phyloP scores from a whole-genome alignment of 257 asterid species.

The Salvia hispanica region DNA sequence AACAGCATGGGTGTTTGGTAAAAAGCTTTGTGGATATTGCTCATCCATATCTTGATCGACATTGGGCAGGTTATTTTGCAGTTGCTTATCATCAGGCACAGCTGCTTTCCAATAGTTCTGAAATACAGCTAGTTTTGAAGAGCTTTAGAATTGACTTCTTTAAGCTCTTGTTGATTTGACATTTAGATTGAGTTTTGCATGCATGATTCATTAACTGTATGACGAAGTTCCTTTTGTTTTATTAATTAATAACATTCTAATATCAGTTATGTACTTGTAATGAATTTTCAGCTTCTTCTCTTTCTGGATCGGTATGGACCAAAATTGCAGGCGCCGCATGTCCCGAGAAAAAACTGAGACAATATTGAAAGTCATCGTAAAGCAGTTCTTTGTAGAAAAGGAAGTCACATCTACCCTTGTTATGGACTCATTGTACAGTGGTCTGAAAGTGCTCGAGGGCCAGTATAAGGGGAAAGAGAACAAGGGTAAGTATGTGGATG shows the following conservation, averaged over 20 bases:
- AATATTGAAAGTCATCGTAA: slow-evolving; percentile 74
- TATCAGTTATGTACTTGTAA: slow-evolving; percentile 28
- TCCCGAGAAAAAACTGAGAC: slow-evolving; percentile 72
- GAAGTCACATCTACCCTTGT: slow-evolving; percentile 96
- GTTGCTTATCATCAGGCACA: neutral
- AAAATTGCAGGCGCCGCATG: slow-evolving; percentile 60
- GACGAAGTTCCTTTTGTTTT: no score
- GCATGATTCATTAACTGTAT: neutral
- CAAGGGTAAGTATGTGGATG: slow-evolving; percentile 53
- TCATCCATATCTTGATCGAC: neutral
- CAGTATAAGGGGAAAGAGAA: slow-evolving; percentile 65
- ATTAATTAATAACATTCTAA: slow-evolving; percentile 5
- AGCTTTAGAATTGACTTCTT: neutral
- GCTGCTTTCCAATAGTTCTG: neutral
- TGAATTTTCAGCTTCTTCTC: slow-evolving; percentile 68
- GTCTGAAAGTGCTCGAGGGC: slow-evolving; percentile 86
- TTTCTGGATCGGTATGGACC: slow-evolving; percentile 87
- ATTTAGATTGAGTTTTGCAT: neutral
- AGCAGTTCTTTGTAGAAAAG: slow-evolving; percentile 86
- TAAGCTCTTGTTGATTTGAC: neutral
- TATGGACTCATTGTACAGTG: slow-evolving; percentile 94
- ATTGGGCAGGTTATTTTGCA: neutral
- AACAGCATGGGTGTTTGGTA: neutral
- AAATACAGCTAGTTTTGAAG: neutral
- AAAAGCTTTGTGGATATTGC: neutral